Percentiles rank a stretch among this genome's conserved stretches.
Conservation (phyloP, 2,329 filamentous ascomycete genomes). For the Cercospora beticola region DNA sequence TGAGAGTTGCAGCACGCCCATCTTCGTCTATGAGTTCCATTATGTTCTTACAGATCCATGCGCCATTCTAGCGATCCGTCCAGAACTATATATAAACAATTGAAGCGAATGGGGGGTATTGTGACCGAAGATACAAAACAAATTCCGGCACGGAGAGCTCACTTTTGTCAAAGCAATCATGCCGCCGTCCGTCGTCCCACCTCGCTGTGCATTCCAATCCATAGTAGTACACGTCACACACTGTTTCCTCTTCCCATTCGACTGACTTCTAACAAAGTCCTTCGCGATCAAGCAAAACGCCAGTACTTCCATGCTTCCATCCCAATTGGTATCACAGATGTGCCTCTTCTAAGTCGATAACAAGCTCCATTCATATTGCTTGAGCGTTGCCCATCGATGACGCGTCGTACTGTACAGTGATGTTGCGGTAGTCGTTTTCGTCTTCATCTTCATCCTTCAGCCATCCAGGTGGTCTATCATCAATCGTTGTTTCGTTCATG, state of each 20-base stretch:
- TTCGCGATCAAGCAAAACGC: conserved; percentile 6
- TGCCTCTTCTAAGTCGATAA: conserved; percentile 3
- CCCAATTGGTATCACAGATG: conserved; percentile 12
- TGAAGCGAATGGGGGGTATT: conserved; percentile 15
- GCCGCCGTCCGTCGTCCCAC: conserved; percentile 10
- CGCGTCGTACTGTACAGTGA: conserved; percentile 21
- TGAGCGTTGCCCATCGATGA: conserved; percentile 20
- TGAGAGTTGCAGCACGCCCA: neutral
- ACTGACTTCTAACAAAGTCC: neutral
- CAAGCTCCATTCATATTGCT: conserved; percentile 28
- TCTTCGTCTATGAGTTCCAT: neutral
- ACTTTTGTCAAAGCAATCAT: conserved; percentile 4
- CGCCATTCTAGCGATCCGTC: conserved; percentile 2
- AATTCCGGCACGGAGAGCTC: conserved; percentile 2
- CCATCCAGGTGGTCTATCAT: neutral
- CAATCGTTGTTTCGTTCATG: neutral
- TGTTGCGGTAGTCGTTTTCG: neutral
- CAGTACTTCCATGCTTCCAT: conserved; percentile 12
- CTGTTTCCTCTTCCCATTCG: neutral
- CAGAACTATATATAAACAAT: conserved; percentile 6
- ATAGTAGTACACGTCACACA: conserved; percentile 17
- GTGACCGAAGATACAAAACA: conserved; percentile 4
- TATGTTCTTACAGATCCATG: neutral
- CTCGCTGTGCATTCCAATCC: conserved; percentile 11
- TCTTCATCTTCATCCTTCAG: neutral